Evolutionary conservation across 148 eudicot genomes (phyloP), one percentile per base, ranked within the genome.

Genomic region (Fallopia convolvulus): DNA sequence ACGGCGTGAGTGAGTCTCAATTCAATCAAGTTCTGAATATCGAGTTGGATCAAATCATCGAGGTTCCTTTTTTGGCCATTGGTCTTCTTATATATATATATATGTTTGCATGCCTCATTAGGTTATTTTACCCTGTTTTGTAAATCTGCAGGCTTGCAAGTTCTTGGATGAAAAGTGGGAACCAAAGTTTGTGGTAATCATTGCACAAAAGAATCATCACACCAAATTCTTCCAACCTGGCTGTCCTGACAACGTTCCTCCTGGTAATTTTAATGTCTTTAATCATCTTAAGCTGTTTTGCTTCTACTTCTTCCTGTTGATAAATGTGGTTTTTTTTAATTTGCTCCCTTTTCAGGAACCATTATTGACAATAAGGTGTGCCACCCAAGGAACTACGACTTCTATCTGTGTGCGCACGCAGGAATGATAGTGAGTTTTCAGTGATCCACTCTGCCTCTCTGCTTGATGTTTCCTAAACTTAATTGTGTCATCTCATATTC

Each of bases 1-100:
- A 86, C 58, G 88, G 88, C 17, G 88, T 86, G 14, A 83, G 88
- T 50, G 88, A 86, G 48, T 83, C 86, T 3, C 88, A 86, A 30
- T 86, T 86, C 68, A 75, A 48, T 61, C 88, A 86, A 78, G 86
- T 86, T 7, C 58, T 86, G 70, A 86, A 83, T 80, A 83, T 81
- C 47, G 88, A 86, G 70, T 60, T 86, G 18, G 88, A 81, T 6
- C 84, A 86, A 48, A 81, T 86, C 8, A 65, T 66, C 1, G 77
- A 86, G 88, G 88, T 83, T 49, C 8, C 20, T 46, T 26, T 52
- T 9, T 4, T 53, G 20, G 20, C 1, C 23, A 60, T 36, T 61
- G 12, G 9, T 61, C 41, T 76, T 33, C 11, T 23, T 18, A 11
- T 11, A 14, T 21, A 12, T 5, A 12, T 26, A 26, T 26, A 26